A percentile compares a stretch with the other conserved stretches of the same genome.
Evolutionary conservation across 768 basidiomycete species (phyloP).

Genomic region (Postia placenta): DNA sequence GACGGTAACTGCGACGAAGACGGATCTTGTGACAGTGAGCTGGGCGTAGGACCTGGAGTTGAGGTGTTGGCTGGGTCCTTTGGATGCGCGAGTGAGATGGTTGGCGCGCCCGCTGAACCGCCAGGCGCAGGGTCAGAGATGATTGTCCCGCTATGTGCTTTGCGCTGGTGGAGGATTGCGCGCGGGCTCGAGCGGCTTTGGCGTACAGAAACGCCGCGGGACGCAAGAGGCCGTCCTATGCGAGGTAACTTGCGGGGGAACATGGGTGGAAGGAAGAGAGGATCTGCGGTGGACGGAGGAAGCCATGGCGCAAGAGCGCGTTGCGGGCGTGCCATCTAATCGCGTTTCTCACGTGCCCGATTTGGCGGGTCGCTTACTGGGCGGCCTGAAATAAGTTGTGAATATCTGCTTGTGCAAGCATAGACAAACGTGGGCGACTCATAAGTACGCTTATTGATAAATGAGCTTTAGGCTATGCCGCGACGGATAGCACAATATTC

Average conservation of each 20-base stretch:
- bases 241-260: not conserved
- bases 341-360: not conserved
- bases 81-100: conserved; percentile 17
- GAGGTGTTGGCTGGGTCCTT: conserved; percentile 14
- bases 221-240: not conserved
- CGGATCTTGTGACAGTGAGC: conserved; percentile 4
- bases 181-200: not conserved
- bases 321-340: not conserved
- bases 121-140: not conserved
- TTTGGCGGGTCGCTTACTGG: too few relatives aligned
- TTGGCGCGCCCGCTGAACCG: not conserved
- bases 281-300: not conserved
- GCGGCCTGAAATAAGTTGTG: too few relatives aligned
- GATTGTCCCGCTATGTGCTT: not conserved
- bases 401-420: too few relatives aligned
- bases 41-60: not conserved
- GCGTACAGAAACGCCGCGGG: not conserved
- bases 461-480: too few relatives aligned
- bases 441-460: too few relatives aligned
- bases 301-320: conserved; percentile 5
- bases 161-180: not conserved
- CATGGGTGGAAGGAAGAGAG: not conserved
- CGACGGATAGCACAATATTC: too few relatives aligned
- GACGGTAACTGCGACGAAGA: conserved; percentile 5
- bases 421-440: too few relatives aligned